Conservation (phyloP, 805 yeast species). For the Lipomyces anomalus region DNA sequence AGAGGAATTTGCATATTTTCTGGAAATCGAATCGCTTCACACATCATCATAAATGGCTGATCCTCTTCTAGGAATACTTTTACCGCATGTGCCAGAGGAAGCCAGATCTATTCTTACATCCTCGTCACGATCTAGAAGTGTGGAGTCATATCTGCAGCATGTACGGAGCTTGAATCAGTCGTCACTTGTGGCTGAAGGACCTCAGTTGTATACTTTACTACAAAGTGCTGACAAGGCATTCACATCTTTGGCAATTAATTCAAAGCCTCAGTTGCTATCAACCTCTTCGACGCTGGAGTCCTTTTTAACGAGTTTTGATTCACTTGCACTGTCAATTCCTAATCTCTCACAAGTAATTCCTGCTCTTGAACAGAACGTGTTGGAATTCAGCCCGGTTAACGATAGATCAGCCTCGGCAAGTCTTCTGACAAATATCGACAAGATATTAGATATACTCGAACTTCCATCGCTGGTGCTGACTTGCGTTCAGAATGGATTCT, state of each 20-base stretch:
- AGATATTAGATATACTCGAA: constrained; percentile 71
- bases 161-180: constrained; percentile 24
- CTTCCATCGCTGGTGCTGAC: constrained; percentile 75
- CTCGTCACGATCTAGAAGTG: neutral
- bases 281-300: constrained; percentile 21
- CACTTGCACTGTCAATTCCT: constrained; percentile 21
- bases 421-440: constrained; percentile 58
- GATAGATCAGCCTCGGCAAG: constrained; percentile 30
- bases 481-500: constrained; percentile 82
- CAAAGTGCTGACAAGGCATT: constrained; percentile 23
- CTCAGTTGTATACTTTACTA: constrained; percentile 14
- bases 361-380: constrained; percentile 6
- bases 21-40: too few species aligned
- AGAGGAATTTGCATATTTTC: too few species aligned
- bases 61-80: constrained; percentile 26
- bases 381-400: constrained; percentile 16
- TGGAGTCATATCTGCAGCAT: constrained; percentile 24
- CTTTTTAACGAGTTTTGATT: constrained; percentile 21
- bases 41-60: constrained; percentile 15
- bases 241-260: constrained; percentile 11
- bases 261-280: constrained; percentile 18
- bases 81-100: constrained; percentile 15
- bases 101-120: neutral
- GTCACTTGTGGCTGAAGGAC: constrained; percentile 22
- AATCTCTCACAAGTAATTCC: constrained; percentile 10